Base-by-base conservation (phyloP, 2,329 filamentous ascomycete species). In the Penicillium sp. region DNA sequence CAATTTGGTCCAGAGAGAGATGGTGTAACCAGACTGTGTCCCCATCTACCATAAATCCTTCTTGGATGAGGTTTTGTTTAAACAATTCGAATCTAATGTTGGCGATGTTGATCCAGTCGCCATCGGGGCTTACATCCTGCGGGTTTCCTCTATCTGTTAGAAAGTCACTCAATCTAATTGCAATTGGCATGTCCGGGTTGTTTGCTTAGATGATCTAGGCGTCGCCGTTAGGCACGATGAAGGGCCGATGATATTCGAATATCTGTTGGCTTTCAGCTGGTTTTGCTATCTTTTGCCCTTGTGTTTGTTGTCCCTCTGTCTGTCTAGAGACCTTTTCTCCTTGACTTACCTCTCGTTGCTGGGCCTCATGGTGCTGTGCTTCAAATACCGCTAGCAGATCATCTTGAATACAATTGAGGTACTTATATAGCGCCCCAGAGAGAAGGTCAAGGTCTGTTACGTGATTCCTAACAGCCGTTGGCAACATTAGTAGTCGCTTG, bases 101-200 rank as follows among this genome's bases (percentile, higher is more conserved):
- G 7, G 46, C 25, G 36, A 49, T 49, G n/a, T 49, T 49, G 25
- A 49, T 22, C 46, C 46, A 41, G 16, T 49, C 46, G 5, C 46
- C 46, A 16, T 49, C 17, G 0, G 35, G 35, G 17, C 22, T 31
- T 22, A 40, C 4, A n/a, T 49, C 8, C 5, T 22, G 12, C 9
- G 26, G 35, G 14, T 49, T n/a, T 26, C 2, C 25, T 49, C 5
- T 40, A 5, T 49, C 26, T 22, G 6, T 30, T 22, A 49, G 22
- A 10, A 49, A 9, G 17, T 49, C 46, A 22, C 25, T 19, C 4
- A 49, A 3, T 11, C 46, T 40, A 22, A 49, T 40, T 30, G 35
- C 25, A 22, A 49, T 30, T 12, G 46, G 46, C 35, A 49, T 40
- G 2, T 40, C 25, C 0, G 46, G 46, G 12, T 30, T 5, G 7